Conservation (phyloP, 2,329 filamentous ascomycete species). For the Talaromyces sp. region DNA sequence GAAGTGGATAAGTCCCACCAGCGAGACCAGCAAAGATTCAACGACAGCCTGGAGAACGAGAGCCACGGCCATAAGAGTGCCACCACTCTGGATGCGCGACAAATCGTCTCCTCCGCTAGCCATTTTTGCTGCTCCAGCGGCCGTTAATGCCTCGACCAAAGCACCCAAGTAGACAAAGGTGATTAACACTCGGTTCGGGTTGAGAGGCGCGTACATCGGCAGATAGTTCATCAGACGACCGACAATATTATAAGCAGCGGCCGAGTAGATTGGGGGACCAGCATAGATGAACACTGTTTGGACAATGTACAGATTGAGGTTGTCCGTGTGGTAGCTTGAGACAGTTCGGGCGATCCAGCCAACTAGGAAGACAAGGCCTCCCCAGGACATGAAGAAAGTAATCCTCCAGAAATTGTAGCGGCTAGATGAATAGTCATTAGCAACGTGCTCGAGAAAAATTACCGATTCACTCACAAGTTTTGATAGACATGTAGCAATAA, state of each 20-base stretch:
- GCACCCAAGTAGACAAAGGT: conserved; percentile 33
- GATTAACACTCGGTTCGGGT: conserved; percentile 29
- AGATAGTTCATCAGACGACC: conserved; percentile 33
- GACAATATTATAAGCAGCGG: conserved; percentile 32
- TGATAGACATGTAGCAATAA: conserved; percentile 25
- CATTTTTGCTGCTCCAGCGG: conserved; percentile 21
- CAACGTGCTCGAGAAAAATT: too few relatives aligned
- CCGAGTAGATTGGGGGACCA: conserved; percentile 33
- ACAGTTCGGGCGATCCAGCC: conserved; percentile 31
- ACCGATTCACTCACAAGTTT: conserved; percentile 22
- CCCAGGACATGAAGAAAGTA: conserved; percentile 32
- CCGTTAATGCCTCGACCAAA: conserved; percentile 28
- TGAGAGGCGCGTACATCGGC: conserved; percentile 32
- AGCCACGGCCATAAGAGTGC: conserved; percentile 20
- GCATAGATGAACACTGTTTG: conserved; percentile 28
- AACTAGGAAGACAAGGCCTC: conserved; percentile 28
- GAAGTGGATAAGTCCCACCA: conserved; percentile 22
- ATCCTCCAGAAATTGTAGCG: conserved; percentile 29
- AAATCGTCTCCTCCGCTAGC: conserved; percentile 17
- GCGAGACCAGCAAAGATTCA: conserved; percentile 22
- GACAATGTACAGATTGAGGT: conserved; percentile 27
- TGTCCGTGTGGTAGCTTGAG: conserved; percentile 22
- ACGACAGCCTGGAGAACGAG: conserved; percentile 27
- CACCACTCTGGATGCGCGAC: conserved; percentile 17
- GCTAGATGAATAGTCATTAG: conserved; percentile 9